Percentiles rank a stretch among this genome's conserved stretches.
Evolutionary conservation across 805 yeast species (phyloP).

Genomic region (Ogataea corticis): DNA sequence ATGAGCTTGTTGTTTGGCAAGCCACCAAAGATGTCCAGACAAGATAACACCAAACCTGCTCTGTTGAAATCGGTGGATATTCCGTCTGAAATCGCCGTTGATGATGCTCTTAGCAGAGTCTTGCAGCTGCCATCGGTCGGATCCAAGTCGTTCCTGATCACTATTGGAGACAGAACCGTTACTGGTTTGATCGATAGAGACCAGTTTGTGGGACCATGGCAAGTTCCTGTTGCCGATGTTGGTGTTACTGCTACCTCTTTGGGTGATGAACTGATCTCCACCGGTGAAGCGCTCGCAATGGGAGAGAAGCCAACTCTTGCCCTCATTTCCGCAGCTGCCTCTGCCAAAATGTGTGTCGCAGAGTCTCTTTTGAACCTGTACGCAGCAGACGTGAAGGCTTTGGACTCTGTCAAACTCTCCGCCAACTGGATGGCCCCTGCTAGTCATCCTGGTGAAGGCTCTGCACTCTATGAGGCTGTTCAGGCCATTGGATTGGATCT

Average conservation of each 20-base stretch:
- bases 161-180: constrained; percentile 98
- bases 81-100: constrained; percentile 38
- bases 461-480: constrained; percentile 93
- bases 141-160: constrained; percentile 88
- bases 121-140: constrained; percentile 91
- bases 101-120: constrained; percentile 78
- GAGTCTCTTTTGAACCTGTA: constrained; percentile 85
- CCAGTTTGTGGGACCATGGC: constrained; percentile 99
- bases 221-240: constrained; percentile 97
- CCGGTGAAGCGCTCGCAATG: constrained; percentile 98
- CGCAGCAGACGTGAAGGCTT: constrained; percentile 83
- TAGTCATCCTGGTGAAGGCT: constrained; percentile 91
- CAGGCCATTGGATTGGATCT: constrained; percentile 93
- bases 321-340: constrained; percentile 81
- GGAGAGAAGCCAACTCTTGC: constrained; percentile 96
- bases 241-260: constrained; percentile 93
- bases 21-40: constrained; percentile 91
- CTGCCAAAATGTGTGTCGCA: constrained; percentile 94
- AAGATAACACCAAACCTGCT: constrained; percentile 63
- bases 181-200: constrained; percentile 97
- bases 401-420: constrained; percentile 77
- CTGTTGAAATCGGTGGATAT: constrained; percentile 42
- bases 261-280: constrained; percentile 64
- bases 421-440: constrained; percentile 99
- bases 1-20: constrained; percentile 95